Percentiles rank a stretch among this genome's conserved stretches.
These are phyloP conservation scores for Extremus antarcticus DNA, from an alignment of 495 filamentous ascomycete genomes.

Conservation along the genomic window DNA sequence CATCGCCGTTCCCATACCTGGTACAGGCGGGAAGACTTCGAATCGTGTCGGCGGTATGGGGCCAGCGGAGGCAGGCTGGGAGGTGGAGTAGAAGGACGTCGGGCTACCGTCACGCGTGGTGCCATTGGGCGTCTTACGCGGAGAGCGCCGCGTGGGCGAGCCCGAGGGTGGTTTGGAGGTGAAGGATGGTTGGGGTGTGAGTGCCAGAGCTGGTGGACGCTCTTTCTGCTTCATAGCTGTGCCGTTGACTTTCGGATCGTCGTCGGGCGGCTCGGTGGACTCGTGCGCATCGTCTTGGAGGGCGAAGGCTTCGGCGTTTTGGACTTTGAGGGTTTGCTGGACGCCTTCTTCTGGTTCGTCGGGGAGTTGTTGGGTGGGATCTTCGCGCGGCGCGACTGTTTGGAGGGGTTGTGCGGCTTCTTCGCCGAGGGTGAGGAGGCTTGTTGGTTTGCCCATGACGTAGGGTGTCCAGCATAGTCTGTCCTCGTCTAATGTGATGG, in stretches of 20 bases:
- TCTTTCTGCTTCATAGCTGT: background rate
- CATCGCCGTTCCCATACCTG: slow-evolving; percentile 32
- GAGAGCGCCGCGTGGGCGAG: slow-evolving; percentile 1
- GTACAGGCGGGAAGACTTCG: slow-evolving; percentile 75
- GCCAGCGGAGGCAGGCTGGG: slow-evolving; percentile 17
- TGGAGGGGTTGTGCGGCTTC: slow-evolving; percentile 73
- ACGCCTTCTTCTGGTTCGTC: slow-evolving; percentile 30
- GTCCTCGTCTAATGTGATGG: slow-evolving; percentile 71
- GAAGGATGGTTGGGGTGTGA: slow-evolving; percentile 15
- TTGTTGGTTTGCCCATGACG: slow-evolving; percentile 77
- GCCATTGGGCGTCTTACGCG: slow-evolving; percentile 22
- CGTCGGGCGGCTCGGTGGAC: slow-evolving; percentile 4
- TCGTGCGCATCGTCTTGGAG: slow-evolving; percentile 1
- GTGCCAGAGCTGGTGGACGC: slow-evolving; percentile 2
- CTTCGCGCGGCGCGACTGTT: slow-evolving; percentile 74
- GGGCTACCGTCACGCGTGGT: background rate
- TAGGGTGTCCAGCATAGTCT: slow-evolving; percentile 93
- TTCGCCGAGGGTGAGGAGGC: slow-evolving; percentile 17
- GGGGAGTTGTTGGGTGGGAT: slow-evolving; percentile 36
- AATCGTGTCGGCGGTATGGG: slow-evolving; percentile 68
- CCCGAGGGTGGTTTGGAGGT: background rate
- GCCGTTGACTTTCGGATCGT: background rate
- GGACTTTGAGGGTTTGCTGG: slow-evolving; percentile 18
- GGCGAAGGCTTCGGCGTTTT: slow-evolving; percentile 5
- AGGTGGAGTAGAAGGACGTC: background rate